Evolutionary conservation across 352 stramenopile genomes (phyloP).

Genomic region (Aphanomyces euteiches): DNA sequence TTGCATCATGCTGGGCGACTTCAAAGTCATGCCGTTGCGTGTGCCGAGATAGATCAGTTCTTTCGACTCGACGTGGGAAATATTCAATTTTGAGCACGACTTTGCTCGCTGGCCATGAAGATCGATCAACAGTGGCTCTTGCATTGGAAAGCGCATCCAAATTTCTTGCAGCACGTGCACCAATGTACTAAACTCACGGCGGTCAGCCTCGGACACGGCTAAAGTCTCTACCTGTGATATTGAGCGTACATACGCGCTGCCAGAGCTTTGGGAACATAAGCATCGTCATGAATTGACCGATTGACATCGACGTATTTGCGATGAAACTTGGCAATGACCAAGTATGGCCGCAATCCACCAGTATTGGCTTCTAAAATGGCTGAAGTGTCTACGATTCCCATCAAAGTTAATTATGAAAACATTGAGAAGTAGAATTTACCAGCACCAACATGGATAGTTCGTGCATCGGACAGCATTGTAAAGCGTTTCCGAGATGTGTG

Average conservation of each 20-base stretch:
- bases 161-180: constrained; percentile 26
- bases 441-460: constrained; percentile 20
- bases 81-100: constrained; percentile 3
- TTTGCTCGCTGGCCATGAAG: constrained; percentile 24
- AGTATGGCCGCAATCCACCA: constrained; percentile 1
- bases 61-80: constrained; percentile 28
- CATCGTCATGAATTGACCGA: constrained; percentile 15
- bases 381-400: not conserved
- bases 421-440: not conserved
- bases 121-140: constrained; percentile 19
- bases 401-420: not conserved
- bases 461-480: constrained; percentile 23
- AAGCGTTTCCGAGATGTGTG: constrained; percentile 21
- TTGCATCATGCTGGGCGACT: not conserved
- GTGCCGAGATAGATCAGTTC: constrained; percentile 24
- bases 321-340: constrained; percentile 28
- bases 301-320: constrained; percentile 29
- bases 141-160: constrained; percentile 27
- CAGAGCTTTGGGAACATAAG: constrained; percentile 14
- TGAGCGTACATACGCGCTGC: constrained; percentile 7
- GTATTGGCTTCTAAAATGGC: not conserved
- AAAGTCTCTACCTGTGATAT: constrained; percentile 18
- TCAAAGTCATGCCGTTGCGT: constrained; percentile 13
- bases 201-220: not conserved
- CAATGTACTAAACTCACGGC: constrained; percentile 20